Conservation (phyloP, 2,329 filamentous ascomycete species). For the Ascochyta rabiei region DNA sequence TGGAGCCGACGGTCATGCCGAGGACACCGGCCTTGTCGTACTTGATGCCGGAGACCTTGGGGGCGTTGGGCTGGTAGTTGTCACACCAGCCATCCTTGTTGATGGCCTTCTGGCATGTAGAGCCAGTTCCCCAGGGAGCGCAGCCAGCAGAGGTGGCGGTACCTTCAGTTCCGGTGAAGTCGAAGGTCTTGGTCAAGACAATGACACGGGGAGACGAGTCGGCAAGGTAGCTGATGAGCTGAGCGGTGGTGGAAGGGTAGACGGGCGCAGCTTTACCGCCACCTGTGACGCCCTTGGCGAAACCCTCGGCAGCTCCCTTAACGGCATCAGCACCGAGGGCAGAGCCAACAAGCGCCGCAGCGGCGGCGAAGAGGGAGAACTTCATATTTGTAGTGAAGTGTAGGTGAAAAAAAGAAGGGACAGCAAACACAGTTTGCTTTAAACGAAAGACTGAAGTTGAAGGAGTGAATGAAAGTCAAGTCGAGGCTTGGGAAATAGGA, state of each 20-base stretch:
- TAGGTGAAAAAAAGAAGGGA: constrained; percentile 22
- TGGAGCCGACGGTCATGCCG: constrained; percentile 60
- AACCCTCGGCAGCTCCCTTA: constrained; percentile 34
- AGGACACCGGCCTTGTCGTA: constrained; percentile 60
- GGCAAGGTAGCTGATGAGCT: constrained; percentile 65
- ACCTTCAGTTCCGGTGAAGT: constrained; percentile 64
- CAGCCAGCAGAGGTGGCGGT: constrained; percentile 61
- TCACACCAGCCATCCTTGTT: constrained; percentile 62
- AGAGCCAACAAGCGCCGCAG: constrained; percentile 25
- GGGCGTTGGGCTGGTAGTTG: constrained; percentile 63
- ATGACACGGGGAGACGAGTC: constrained; percentile 63
- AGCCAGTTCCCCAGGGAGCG: constrained; percentile 58
- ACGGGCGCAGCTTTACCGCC: constrained; percentile 30
- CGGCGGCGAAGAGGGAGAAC: constrained; percentile 25
- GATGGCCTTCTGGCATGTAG: constrained; percentile 65
- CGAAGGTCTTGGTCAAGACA: constrained; percentile 61
- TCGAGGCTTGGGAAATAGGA: constrained; percentile 43
- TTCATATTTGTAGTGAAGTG: constrained; percentile 41
- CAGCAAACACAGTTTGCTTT: constrained; percentile 48
- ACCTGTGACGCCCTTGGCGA: constrained; percentile 45
- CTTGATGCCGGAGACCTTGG: constrained; percentile 50
- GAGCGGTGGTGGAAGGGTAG: constrained; percentile 40
- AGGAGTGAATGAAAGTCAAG: constrained; percentile 22
- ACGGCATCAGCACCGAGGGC: constrained; percentile 47
- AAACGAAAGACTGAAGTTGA: constrained; percentile 52